Evolutionary conservation across 768 basidiomycete genomes (phyloP).

Genomic region (Agaricus subrufescens): DNA sequence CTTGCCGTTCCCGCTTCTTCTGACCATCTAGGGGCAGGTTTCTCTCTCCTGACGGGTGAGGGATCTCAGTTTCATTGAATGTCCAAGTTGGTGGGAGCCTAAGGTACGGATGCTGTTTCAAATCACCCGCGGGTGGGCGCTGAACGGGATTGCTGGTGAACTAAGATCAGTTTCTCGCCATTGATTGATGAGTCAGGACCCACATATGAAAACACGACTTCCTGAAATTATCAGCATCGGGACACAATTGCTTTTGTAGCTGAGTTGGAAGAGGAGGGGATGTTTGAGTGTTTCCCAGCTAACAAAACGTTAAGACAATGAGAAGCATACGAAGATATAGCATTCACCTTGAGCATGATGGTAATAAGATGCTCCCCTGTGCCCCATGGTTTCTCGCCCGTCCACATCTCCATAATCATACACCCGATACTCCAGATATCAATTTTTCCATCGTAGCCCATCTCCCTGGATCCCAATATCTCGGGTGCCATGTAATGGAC

Average conservation of each 20-base stretch:
- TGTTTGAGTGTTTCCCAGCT: constrained; percentile 64
- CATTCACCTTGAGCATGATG: constrained; percentile 75
- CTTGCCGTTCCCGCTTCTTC: not conserved
- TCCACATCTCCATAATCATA: constrained; percentile 94
- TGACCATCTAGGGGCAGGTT: not conserved
- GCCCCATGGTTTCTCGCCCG: constrained; percentile 84
- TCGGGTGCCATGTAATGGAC: constrained; percentile 98
- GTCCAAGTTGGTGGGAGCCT: constrained; percentile 50
- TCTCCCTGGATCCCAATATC: constrained; percentile 60
- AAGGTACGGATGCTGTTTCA: constrained; percentile 65
- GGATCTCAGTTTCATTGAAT: constrained; percentile 20
- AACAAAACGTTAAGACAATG: not conserved
- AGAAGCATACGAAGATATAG: not conserved
- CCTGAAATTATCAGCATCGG: constrained; percentile 67
- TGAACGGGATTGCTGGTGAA: constrained; percentile 56
- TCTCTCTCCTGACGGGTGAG: constrained; percentile 7
- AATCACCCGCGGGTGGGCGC: constrained; percentile 62
- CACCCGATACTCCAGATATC: constrained; percentile 98
- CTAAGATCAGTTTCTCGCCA: not conserved
- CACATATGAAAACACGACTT: constrained; percentile 74
- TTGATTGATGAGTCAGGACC: constrained; percentile 16
- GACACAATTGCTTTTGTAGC: constrained; percentile 44
- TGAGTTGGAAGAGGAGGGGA: constrained; percentile 76
- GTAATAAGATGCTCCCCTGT: constrained; percentile 59
- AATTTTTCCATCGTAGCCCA: constrained; percentile 89